Evolutionary conservation across 768 basidiomycete genomes (phyloP).

Genomic region (Xanthoconium stramineum): DNA sequence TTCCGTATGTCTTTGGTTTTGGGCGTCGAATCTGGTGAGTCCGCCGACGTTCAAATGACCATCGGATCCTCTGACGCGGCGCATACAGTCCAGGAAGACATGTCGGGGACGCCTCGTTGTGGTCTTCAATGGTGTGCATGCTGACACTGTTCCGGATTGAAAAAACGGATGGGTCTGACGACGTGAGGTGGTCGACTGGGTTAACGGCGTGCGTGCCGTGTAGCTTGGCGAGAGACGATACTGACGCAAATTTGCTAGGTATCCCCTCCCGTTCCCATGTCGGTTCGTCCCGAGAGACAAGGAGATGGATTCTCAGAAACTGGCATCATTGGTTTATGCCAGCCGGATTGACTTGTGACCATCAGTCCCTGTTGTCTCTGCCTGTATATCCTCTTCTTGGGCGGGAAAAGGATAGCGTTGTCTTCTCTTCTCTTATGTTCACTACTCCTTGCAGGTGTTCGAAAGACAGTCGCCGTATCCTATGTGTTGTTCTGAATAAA

Average conservation of each 20-base stretch:
- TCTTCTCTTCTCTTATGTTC: no score
- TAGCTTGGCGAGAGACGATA: neutral
- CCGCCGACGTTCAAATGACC: neutral
- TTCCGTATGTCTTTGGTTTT: conserved; percentile 18
- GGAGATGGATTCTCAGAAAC: no score
- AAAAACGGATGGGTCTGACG: conserved; percentile 6
- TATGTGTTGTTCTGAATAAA: no score
- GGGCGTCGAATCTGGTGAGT: conserved; percentile 21
- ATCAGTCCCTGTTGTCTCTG: no score
- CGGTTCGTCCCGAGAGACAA: conserved; percentile 13
- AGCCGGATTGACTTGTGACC: no score
- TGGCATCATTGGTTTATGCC: no score
- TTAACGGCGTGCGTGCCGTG: conserved; percentile 5
- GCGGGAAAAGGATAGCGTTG: no score
- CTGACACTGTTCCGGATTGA: conserved; percentile 17
- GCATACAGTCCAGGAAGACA: conserved; percentile 19
- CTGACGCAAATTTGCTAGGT: neutral
- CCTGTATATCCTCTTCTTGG: no score
- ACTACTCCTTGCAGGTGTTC: no score
- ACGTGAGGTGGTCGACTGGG: conserved; percentile 20
- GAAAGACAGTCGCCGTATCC: no score
- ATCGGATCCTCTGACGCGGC: neutral
- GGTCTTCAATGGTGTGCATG: conserved; percentile 22
- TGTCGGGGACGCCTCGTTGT: conserved; percentile 19
- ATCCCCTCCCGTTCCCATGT: conserved; percentile 19